Percentiles rank a stretch among this genome's conserved stretches.
phyloP scores from a whole-genome alignment of 805 yeast species.

The Candida krabiensis region DNA sequence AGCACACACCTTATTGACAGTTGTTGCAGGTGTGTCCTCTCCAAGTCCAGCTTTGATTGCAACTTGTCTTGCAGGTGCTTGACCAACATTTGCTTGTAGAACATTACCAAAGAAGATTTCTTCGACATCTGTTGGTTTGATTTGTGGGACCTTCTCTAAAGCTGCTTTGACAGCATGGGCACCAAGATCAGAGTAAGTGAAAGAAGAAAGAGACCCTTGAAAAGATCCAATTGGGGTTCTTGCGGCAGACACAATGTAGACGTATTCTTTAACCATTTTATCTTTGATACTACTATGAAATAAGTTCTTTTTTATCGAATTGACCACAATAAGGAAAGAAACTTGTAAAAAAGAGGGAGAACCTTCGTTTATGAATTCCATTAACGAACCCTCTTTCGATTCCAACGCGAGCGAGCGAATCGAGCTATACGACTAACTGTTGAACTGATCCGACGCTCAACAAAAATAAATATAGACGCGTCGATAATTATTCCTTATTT shows the following conservation, averaged over 20 bases:
- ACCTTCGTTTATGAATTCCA: too few relatives aligned
- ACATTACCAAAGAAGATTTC: slow-evolving; percentile 94
- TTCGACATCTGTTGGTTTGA: slow-evolving; percentile 76
- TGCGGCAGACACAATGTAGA: slow-evolving; percentile 86
- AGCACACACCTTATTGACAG: slow-evolving; percentile 96
- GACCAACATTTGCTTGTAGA: slow-evolving; percentile 90
- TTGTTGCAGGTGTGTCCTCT: slow-evolving; percentile 77
- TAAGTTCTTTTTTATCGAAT: too few relatives aligned
- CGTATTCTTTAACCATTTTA: slow-evolving; percentile 40
- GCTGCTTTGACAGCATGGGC: slow-evolving; percentile 91
- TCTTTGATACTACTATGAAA: too few relatives aligned
- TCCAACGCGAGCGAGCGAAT: slow-evolving; percentile 4
- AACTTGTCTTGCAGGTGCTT: slow-evolving; percentile 98
- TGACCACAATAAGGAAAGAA: too few relatives aligned
- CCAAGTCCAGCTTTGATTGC: slow-evolving; percentile 88
- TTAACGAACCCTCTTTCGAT: neutral
- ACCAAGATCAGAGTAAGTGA: slow-evolving; percentile 83
- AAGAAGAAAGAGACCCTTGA: slow-evolving; percentile 77
- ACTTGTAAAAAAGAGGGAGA: neutral
- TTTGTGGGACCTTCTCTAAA: slow-evolving; percentile 75
- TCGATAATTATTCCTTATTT: too few relatives aligned
- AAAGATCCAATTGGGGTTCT: slow-evolving; percentile 97
- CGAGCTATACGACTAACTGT: slow-evolving; percentile 3
- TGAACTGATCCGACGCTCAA: too few relatives aligned
- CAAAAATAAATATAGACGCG: neutral